Evolutionary conservation across 2,329 filamentous ascomycete species (phyloP), one percentile per base, ranked within the genome.

Genomic region (Hypoxylon rubiginosum): DNA sequence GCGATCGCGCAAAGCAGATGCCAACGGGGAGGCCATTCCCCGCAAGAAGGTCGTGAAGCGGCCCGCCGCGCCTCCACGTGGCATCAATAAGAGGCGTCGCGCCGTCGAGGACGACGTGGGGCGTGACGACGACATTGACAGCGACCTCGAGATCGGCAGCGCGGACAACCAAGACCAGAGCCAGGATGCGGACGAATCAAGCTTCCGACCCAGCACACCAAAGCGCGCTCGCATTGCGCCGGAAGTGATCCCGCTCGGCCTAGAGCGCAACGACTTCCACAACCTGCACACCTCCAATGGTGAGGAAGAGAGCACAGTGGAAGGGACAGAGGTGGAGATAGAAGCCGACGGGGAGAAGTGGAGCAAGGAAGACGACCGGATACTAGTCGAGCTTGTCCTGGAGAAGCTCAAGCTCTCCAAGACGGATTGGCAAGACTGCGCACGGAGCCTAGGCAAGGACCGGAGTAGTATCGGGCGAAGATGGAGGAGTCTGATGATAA

Each of bases 401-500:
- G 88, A 90, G 75, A 91, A 91, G 80, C 82, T 91, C 59, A 86
- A 86, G 78, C 82, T 91, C 21, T 85, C 84, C 71, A 90, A 88
- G 77, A 82, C 84, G 54, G 88, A 91, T 62, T 91, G 88, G 89
- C 86, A 90, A 64, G 88, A 91, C 74, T 91, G 88, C 76, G 89
- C 88, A 46, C 82, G 87, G 64, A 88, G 82, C 69, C 80, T 91
- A 7, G 88, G 89, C 66, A 87, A 85, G 72, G 87, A 90, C 77
- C 81, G 86, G 55, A 80, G 83, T 62, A 86, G 83, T 64, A 81
- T 90, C 49, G 85, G 84, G 45, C 81, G 84, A 54, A 80, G 89
- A 71, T 91, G 89, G 89, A 88, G 86, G 81, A 89, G 84, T 60
- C 79, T 91, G 36, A 84, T 91, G 77, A 77, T 82, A 46, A 82